phyloP scores from a whole-genome alignment of 306 rosid species.

The Coriaria nepalensis region DNA sequence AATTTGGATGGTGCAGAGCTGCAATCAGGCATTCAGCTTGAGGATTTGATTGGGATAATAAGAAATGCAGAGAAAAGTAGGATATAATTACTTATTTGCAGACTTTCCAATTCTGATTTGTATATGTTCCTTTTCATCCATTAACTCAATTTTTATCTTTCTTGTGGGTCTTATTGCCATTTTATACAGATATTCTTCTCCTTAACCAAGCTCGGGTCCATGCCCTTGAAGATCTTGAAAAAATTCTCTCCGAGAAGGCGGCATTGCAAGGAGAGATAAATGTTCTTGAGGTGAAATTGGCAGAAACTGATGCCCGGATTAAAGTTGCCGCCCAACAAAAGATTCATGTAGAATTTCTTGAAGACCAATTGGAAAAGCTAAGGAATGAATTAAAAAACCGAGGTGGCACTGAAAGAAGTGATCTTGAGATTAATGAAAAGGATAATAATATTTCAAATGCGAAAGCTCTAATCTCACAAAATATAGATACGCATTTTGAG shows the following conservation, averaged over 20 bases:
- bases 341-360: constrained; percentile 49
- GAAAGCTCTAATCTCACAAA: constrained; percentile 14
- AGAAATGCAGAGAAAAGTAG: constrained; percentile 79
- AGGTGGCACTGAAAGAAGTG: constrained; percentile 25
- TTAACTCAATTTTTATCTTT: too few species aligned
- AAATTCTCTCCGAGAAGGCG: constrained; percentile 60
- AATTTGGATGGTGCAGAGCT: constrained; percentile 26
- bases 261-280: constrained; percentile 60
- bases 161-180: constrained; percentile 8
- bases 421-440: constrained; percentile 22
- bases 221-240: constrained; percentile 70
- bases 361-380: constrained; percentile 44
- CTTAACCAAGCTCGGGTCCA: constrained; percentile 65
- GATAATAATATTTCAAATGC: constrained; percentile 15
- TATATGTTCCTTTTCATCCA: constrained; percentile 2
- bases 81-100: constrained; percentile 14
- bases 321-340: constrained; percentile 59
- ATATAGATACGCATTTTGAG: constrained; percentile 14
- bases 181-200: constrained; percentile 52
- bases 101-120: constrained; percentile 7
- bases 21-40: constrained; percentile 35
- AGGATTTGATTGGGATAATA: constrained; percentile 65
- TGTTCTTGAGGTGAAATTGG: constrained; percentile 51
- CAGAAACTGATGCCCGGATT: constrained; percentile 61
- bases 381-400: constrained; percentile 30